A percentile compares a stretch with the other conserved stretches of the same genome.
Conservation (phyloP, 2,329 filamentous ascomycete genomes). For the Fusarium albosuccineum region DNA sequence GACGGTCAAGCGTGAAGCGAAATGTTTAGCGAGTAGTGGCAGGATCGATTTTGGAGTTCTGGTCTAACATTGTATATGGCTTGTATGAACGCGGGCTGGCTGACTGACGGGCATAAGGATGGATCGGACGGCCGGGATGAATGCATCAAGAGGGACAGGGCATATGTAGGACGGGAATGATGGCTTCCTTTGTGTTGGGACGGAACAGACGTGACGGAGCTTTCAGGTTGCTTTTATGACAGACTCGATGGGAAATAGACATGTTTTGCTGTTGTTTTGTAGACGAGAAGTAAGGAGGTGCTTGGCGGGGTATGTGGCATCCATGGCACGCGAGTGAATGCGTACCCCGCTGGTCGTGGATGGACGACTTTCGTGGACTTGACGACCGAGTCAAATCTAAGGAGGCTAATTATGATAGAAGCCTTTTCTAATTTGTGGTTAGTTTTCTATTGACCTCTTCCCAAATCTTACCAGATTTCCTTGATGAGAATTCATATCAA, state of each 20-base stretch:
- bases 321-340: not conserved
- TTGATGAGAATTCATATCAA: too few species aligned
- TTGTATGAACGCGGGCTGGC: slow-evolving; percentile 20
- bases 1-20: not conserved
- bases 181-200: slow-evolving; percentile 11
- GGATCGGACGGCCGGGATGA: slow-evolving; percentile 11
- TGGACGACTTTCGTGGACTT: too few species aligned
- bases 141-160: slow-evolving; percentile 16
- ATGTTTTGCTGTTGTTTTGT: slow-evolving; percentile 8
- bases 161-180: slow-evolving; percentile 20
- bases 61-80: slow-evolving; percentile 34
- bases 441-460: too few species aligned
- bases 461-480: too few species aligned
- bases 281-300: not conserved
- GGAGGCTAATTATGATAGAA: too few species aligned
- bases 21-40: slow-evolving; percentile 11
- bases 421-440: too few species aligned
- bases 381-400: too few species aligned
- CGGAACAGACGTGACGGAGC: not conserved
- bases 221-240: slow-evolving; percentile 10
- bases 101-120: slow-evolving; percentile 25
- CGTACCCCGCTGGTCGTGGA: too few species aligned
- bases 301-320: slow-evolving; percentile 4
- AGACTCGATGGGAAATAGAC: not conserved
- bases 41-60: slow-evolving; percentile 32